Evolutionary conservation across 108 stramenopile species (phyloP).

Genomic region (Cyclotella baltica): DNA sequence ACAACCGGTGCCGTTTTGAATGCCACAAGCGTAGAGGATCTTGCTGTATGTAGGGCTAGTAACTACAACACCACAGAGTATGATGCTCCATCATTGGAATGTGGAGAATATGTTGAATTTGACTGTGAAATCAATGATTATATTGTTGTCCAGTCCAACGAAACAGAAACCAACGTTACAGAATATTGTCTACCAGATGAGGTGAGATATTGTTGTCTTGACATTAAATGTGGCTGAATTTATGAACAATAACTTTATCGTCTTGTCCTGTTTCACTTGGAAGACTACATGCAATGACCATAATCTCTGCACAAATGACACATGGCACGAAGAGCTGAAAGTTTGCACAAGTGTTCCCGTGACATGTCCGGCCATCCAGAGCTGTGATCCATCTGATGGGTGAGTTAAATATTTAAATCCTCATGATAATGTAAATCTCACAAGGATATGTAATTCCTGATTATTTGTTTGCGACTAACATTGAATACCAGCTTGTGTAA

Average conservation of each 20-base stretch:
- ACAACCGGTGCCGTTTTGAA: neutral
- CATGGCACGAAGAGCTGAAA: neutral
- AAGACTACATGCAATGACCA: neutral
- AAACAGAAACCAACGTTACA: neutral
- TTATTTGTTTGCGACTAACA: neutral
- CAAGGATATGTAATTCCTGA: too few species aligned
- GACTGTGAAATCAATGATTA: neutral
- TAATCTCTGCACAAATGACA: neutral
- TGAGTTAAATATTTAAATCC: neutral
- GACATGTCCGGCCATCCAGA: neutral
- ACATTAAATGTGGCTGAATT: too few species aligned
- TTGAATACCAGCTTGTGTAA: neutral
- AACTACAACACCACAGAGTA: neutral
- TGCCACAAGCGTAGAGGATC: neutral
- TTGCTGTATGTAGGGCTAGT: conserved; percentile 8
- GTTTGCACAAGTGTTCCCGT: neutral
- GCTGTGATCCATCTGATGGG: neutral
- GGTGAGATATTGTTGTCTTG: too few species aligned
- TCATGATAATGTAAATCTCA: neutral
- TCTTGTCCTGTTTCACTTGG: too few species aligned
- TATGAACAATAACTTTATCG: too few species aligned
- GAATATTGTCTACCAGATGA: neutral
- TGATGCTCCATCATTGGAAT: neutral
- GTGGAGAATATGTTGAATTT: neutral
- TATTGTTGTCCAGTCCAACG: neutral